Base-by-base conservation (phyloP, 345 rosid species). In the Hibiscus trionum region DNA sequence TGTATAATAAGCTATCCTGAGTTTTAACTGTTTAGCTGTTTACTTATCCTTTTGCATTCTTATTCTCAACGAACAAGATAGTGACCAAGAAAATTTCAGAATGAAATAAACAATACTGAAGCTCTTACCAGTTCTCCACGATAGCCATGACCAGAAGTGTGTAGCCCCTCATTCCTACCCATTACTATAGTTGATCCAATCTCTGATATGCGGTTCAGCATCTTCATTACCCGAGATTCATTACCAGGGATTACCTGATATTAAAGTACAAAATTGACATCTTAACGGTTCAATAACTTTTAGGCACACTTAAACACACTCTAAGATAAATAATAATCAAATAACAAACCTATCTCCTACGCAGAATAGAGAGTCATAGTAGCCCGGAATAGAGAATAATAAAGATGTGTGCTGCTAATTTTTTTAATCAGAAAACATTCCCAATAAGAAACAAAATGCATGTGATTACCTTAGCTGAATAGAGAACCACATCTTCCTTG, bases 101-200 rank as follows among this genome's bases (percentile, higher is more conserved):
- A 17, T 5, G 11, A 61, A 72, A 61, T 5, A 50, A 31, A 67
- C 26, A 72, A 65, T 1, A 1, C 4, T 27, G 4, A 64, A 3
- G 61, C 27, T 71, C 85, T 80, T 80, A 95, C 99, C 81, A 95
- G 83, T 72, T 95, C 99, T 71, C 96, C 99, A 59, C 99, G 97
- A 84, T 92, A 92, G 72, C 82, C 99, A 80, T 95, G 99, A 37
- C 99, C 99, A 77, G 99, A 92, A 76, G 97, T 90, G 81, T 95
- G 99, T 73, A 95, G 86, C 83, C 86, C 77, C 58, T 88, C 93
- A 75, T 89, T 88, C 80, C 73, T 89, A 65, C 99, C 99, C 96
- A 89, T 95, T 65, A 95, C 86, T 66, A 95, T 84, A 61, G 82
- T 81, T 80, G 99, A 91, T 33, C 99, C 99, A 66, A 95, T 89